Conservation (phyloP, 176 grass and related monocot genomes). For the Secale cereale region DNA sequence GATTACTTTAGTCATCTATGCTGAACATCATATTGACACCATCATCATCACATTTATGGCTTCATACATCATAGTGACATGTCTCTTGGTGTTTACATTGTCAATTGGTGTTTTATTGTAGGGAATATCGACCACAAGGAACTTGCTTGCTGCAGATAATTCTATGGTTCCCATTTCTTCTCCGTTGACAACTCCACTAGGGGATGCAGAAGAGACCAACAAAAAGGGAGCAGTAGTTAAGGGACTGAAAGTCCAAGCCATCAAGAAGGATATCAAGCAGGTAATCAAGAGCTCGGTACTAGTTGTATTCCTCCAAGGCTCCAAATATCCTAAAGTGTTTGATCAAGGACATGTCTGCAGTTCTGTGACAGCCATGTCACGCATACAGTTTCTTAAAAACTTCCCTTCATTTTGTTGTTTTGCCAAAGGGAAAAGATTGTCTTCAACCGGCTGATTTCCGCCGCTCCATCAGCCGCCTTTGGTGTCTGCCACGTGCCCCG, state of each 20-base stretch:
- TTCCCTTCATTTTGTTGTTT: neutral
- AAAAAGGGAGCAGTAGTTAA: conserved; percentile 51
- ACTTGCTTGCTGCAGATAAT: conserved; percentile 56
- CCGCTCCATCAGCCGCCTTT: too few species aligned
- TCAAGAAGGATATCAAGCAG: conserved; percentile 85
- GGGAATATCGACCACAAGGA: conserved; percentile 73
- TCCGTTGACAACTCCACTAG: conserved; percentile 59
- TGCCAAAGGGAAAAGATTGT: too few species aligned
- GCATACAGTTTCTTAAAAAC: neutral
- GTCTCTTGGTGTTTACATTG: conserved; percentile 14
- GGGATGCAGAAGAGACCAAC: conserved; percentile 37
- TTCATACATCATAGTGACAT: neutral
- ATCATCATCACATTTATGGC: neutral
- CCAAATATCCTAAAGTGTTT: neutral
- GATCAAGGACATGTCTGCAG: neutral
- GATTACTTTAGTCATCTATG: neutral
- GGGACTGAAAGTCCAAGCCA: conserved; percentile 62
- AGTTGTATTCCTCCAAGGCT: neutral
- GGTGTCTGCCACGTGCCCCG: too few species aligned
- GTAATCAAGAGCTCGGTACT: conserved; percentile 16
- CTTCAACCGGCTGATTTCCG: too few species aligned
- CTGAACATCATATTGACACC: neutral
- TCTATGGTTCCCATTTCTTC: conserved; percentile 78
- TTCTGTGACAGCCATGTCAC: neutral
- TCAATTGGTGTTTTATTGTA: conserved; percentile 14